Percentiles rank a stretch among this genome's conserved stretches.
These are phyloP conservation scores for Fonsecaea pugnacius DNA, from an alignment of 2,329 filamentous ascomycete genomes.

Conservation along the genomic window DNA sequence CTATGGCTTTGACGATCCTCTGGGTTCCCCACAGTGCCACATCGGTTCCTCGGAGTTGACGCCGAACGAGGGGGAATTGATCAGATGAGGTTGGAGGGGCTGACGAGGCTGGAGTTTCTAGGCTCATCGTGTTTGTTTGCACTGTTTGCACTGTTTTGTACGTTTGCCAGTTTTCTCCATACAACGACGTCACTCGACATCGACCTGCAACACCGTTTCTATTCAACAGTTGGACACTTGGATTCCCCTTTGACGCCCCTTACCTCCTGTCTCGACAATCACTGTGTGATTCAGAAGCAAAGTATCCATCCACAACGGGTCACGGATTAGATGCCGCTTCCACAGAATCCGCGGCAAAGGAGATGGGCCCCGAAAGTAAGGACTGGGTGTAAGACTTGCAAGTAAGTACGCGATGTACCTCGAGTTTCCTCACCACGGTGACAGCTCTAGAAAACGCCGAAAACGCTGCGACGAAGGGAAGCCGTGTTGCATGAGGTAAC, in stretches of 20 bases:
- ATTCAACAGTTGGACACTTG: neutral
- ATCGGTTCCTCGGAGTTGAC: neutral
- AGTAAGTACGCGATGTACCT: conserved; percentile 8
- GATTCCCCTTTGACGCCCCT: neutral
- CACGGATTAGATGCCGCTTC: neutral
- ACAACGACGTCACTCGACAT: neutral
- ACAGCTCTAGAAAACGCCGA: conserved; percentile 1
- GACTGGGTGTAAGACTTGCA: conserved; percentile 24
- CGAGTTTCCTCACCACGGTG: neutral
- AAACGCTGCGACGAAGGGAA: conserved; percentile 25
- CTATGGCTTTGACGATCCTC: neutral
- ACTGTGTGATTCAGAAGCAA: neutral
- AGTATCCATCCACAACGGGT: neutral
- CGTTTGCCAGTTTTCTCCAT: neutral
- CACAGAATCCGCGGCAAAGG: conserved; percentile 15
- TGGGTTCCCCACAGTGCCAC: neutral
- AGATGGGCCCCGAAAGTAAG: conserved; percentile 21
- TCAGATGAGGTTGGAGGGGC: neutral
- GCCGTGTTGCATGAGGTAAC: conserved; percentile 16
- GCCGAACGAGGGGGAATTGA: conserved; percentile 1
- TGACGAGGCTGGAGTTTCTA: neutral
- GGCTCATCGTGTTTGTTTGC: neutral
- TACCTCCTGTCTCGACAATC: neutral
- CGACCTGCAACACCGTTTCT: neutral
- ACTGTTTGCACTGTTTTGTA: conserved; percentile 2